Percentiles rank a stretch among this genome's conserved stretches.
phyloP scores from a whole-genome alignment of 495 filamentous ascomycete genomes.

The Penicillium pulvis region DNA sequence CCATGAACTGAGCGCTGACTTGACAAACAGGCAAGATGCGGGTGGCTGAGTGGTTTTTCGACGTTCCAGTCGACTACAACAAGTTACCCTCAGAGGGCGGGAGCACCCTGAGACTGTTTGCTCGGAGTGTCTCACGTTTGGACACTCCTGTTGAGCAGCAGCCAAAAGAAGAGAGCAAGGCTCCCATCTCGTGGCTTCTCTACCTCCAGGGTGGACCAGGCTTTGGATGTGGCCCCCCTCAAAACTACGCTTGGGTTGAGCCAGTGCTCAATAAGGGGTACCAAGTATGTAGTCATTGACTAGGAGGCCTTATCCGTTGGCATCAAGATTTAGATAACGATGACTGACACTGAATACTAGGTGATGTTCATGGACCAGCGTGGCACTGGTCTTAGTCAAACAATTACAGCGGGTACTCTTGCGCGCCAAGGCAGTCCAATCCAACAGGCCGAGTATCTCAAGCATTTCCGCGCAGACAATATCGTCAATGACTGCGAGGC shows the following conservation, averaged over 20 bases:
- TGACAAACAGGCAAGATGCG: constrained; percentile 64
- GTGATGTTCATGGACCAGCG: constrained; percentile 85
- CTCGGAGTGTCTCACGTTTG: constrained; percentile 65
- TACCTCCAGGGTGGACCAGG: constrained; percentile 80
- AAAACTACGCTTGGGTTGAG: constrained; percentile 66
- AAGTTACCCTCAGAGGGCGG: constrained; percentile 50
- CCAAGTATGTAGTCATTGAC: constrained; percentile 38
- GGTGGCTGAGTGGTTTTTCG: constrained; percentile 81
- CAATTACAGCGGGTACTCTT: constrained; percentile 71
- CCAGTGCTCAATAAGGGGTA: constrained; percentile 80
- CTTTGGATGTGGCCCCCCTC: constrained; percentile 70
- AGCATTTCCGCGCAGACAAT: constrained; percentile 84
- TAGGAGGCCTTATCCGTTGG: neutral
- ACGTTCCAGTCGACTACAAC: constrained; percentile 76
- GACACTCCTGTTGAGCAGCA: constrained; percentile 61
- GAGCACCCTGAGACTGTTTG: constrained; percentile 73
- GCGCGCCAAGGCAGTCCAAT: constrained; percentile 61
- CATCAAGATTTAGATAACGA: neutral
- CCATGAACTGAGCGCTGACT: neutral
- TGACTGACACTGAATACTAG: constrained; percentile 35
- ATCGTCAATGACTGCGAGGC: constrained; percentile 90
- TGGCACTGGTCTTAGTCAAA: constrained; percentile 81
- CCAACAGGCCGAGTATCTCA: constrained; percentile 78
- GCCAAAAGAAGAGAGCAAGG: constrained; percentile 50
- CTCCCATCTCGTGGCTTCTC: constrained; percentile 57